These are phyloP conservation scores for Zygosaccharomyces rouxii DNA, from an alignment of 805 yeast species.

Conservation along the genomic window DNA sequence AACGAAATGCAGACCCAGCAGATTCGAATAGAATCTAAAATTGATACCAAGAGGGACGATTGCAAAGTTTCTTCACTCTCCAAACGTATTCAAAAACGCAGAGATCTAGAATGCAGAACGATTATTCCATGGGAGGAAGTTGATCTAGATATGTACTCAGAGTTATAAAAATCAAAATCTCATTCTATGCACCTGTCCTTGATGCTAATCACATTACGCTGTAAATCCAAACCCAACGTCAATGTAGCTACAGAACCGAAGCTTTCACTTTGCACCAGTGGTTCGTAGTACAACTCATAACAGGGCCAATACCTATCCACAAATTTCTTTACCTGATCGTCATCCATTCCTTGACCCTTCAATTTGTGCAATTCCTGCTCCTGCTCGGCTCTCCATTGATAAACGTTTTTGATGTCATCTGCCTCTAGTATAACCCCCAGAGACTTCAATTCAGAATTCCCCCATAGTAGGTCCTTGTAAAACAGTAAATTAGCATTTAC, in stretches of 20 bases:
- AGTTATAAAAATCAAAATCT: slow-evolving; percentile 3
- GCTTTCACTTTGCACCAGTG: slow-evolving; percentile 36
- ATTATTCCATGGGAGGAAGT: slow-evolving; percentile 34
- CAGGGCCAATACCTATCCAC: slow-evolving; percentile 84
- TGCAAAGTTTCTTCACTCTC: not conserved
- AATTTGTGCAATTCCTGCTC: slow-evolving; percentile 26
- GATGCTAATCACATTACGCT: slow-evolving; percentile 22
- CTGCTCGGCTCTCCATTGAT: slow-evolving; percentile 73
- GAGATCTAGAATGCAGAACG: slow-evolving; percentile 17
- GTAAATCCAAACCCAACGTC: slow-evolving; percentile 28
- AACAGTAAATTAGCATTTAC: slow-evolving; percentile 50
- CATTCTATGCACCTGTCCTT: slow-evolving; percentile 15
- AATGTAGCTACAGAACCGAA: slow-evolving; percentile 31
- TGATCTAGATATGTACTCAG: slow-evolving; percentile 10
- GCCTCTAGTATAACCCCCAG: slow-evolving; percentile 61
- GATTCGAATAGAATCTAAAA: slow-evolving; percentile 12
- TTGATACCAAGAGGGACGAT: not conserved
- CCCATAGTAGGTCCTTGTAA: slow-evolving; percentile 44
- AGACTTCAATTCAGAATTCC: slow-evolving; percentile 52
- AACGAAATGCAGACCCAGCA: slow-evolving; percentile 15
- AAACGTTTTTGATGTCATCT: slow-evolving; percentile 54
- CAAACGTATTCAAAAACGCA: slow-evolving; percentile 10
- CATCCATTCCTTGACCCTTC: slow-evolving; percentile 77
- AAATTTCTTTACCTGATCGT: slow-evolving; percentile 59
- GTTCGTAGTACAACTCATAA: slow-evolving; percentile 62